Percentiles rank a stretch among this genome's conserved stretches.
Conservation (phyloP, 2,329 filamentous ascomycete species). For the Alternaria ventricosa region DNA sequence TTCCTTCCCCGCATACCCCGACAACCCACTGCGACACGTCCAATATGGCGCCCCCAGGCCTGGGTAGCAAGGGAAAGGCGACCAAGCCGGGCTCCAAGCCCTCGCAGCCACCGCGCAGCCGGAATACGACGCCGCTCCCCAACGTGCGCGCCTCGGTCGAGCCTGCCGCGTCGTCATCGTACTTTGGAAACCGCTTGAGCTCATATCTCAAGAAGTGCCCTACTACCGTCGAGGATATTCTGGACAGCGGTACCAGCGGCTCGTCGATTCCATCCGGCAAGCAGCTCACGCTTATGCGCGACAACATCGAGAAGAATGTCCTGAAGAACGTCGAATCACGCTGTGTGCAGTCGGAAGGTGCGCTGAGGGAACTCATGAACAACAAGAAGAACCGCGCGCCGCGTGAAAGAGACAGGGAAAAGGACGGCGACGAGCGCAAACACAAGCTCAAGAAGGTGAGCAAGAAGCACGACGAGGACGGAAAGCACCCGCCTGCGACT, state of each 20-base stretch:
- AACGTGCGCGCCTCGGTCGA: slow-evolving; percentile 56
- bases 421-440: slow-evolving; percentile 54
- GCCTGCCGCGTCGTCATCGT: slow-evolving; percentile 54
- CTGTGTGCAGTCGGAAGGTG: slow-evolving; percentile 71
- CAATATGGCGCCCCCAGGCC: slow-evolving; percentile 41
- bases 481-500: slow-evolving; percentile 65
- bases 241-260: slow-evolving; percentile 66
- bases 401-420: slow-evolving; percentile 59
- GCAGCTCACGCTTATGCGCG: slow-evolving; percentile 68
- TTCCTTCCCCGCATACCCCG: slow-evolving; percentile 17
- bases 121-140: slow-evolving; percentile 78
- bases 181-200: slow-evolving; percentile 66
- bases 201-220: slow-evolving; percentile 64
- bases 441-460: slow-evolving; percentile 65
- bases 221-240: slow-evolving; percentile 71
- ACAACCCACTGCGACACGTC: slow-evolving; percentile 6
- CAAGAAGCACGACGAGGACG: slow-evolving; percentile 76
- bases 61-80: slow-evolving; percentile 60
- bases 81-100: slow-evolving; percentile 47
- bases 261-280: slow-evolving; percentile 63
- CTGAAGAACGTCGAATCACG: slow-evolving; percentile 56
- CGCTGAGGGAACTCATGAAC: slow-evolving; percentile 73
- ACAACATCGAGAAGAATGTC: slow-evolving; percentile 66
- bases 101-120: slow-evolving; percentile 60
- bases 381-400: slow-evolving; percentile 67